phyloP scores from a whole-genome alignment of 1,284 basidiomycete species.

The Schizophyllum commune region DNA sequence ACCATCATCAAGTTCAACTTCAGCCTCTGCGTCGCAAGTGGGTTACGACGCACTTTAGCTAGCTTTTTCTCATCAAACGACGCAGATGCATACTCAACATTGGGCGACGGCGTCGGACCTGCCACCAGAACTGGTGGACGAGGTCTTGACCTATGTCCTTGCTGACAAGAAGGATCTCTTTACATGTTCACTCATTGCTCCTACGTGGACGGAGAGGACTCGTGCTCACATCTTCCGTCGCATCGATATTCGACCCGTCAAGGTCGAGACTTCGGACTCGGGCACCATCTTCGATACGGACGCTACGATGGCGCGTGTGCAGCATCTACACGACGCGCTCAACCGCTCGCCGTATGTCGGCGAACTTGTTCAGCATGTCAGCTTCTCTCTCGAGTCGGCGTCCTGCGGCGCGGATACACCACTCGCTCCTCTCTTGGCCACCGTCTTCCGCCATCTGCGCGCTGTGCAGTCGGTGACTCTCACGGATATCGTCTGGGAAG shows the following conservation, averaged over 20 bases:
- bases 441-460: background rate
- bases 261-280: background rate
- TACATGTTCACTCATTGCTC: background rate
- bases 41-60: too few species aligned
- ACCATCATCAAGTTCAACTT: background rate
- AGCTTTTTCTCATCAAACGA: too few species aligned
- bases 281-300: background rate
- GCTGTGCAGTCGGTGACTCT: background rate
- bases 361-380: background rate
- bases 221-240: background rate
- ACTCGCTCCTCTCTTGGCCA: background rate
- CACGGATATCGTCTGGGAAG: background rate
- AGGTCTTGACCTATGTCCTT: background rate
- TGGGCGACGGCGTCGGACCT: background rate
- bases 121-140: background rate
- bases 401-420: background rate
- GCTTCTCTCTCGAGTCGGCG: background rate
- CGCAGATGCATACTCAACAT: background rate
- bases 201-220: background rate
- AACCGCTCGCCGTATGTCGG: background rate
- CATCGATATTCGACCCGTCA: background rate
- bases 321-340: background rate
- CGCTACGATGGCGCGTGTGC: background rate
- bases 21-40: background rate
- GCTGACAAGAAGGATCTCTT: background rate